Base-by-base conservation (phyloP, 2,329 filamentous ascomycete genomes). In the Penicillium occitanis region DNA sequence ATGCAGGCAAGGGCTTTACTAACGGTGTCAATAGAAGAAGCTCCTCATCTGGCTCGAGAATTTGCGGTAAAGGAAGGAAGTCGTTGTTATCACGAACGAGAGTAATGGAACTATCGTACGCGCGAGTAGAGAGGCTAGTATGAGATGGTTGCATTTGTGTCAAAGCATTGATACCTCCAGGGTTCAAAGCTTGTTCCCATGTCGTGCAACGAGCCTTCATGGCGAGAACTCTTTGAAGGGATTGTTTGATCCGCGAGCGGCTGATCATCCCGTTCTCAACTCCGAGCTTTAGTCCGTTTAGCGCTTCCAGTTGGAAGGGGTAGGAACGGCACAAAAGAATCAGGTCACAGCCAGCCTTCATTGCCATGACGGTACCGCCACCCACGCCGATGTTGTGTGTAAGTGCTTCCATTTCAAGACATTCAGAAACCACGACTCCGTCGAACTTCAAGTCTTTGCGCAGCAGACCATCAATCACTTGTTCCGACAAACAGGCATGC, bases 381-480 rank as follows among this genome's bases (percentile, higher is more conserved):
- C 94, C 93, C 19, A 99, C 93, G n/a, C 94, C 94, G 60, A 98
- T 95, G 72, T 97, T 96, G 74, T 96, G 92, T 69, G 92, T 95
- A 8, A 98, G 85, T 0, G 93, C 93, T 74, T 97, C 93, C 94
- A 98, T 98, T 76, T 97, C 94, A 7, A 98, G 81, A 70, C 94
- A 98, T 75, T 98, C 94, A 0, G 93, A 97, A 60, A 98, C 92
- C 28, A 95, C 93, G 2, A 98, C 93, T 1, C 94, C 94, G 60
- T 92, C 87, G 72, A 98, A 98, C 2, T 91, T 90, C 28, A 98
- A 85, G 70, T 97, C 93, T 67, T 90, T 90, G n/a, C 94, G 87
- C 3, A 98, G 82, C 25, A 97, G 81, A 66, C 95, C 92, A 73
- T 97, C 91, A 2, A 98, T 93, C 0, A 98, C 92, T 76, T 97